These are phyloP conservation scores for Vigna trinervia DNA, from an alignment of 306 rosid genomes.

Conservation along the genomic window DNA sequence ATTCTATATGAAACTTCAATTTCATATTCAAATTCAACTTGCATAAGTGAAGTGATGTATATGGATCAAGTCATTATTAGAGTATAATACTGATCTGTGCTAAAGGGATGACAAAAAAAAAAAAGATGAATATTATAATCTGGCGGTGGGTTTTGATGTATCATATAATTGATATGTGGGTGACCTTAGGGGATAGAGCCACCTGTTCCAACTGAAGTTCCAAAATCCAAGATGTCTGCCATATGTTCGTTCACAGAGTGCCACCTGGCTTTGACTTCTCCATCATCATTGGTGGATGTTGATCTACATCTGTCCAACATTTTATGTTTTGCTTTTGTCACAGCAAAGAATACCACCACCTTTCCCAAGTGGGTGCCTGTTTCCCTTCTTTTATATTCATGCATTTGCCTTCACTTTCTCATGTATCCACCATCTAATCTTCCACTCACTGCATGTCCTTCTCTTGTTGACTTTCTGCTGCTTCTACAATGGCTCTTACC, in stretches of 20 bases:
- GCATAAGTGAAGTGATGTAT: no score
- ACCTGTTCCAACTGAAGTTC: background rate
- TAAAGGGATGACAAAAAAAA: no score
- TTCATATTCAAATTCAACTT: no score
- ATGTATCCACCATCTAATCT: conserved; percentile 18
- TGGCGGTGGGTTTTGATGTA: background rate
- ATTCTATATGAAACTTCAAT: no score
- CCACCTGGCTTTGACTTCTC: background rate
- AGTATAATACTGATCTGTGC: no score
- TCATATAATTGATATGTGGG: background rate
- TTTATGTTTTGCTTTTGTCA: background rate
- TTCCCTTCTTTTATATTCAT: conserved; percentile 14
- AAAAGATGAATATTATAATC: background rate
- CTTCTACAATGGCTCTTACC: conserved; percentile 61
- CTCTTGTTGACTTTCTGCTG: background rate
- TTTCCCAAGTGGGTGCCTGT: background rate
- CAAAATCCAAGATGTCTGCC: background rate
- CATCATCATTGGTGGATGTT: background rate
- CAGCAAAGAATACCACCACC: background rate
- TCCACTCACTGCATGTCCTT: background rate
- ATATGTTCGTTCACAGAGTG: background rate
- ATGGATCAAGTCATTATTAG: no score
- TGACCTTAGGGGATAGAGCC: background rate
- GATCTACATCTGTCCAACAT: background rate
- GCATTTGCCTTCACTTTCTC: background rate